These are phyloP conservation scores for Candida nitratophila DNA, from an alignment of 805 yeast genomes.

Conservation along the genomic window DNA sequence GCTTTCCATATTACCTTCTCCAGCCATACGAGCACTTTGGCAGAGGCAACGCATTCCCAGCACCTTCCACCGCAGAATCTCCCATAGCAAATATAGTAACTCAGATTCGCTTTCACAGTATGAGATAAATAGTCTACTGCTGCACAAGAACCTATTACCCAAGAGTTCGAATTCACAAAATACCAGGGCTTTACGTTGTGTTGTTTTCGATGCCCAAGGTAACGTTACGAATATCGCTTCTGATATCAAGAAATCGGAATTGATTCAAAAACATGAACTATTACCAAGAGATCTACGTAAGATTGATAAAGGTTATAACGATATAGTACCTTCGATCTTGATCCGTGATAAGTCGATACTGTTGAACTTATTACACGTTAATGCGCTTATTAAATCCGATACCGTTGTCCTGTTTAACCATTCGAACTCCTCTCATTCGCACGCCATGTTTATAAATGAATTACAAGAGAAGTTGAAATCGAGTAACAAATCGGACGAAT, in stretches of 20 bases:
- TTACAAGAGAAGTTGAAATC: conserved; percentile 31
- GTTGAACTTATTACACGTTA: conserved; percentile 40
- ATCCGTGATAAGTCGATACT: conserved; percentile 40
- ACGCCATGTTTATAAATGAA: conserved; percentile 35
- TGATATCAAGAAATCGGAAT: conserved; percentile 34
- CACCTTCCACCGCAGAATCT: not conserved
- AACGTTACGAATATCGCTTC: conserved; percentile 36
- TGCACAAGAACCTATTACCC: conserved; percentile 20
- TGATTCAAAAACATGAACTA: conserved; percentile 38
- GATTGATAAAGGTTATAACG: conserved; percentile 38
- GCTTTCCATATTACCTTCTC: too few relatives aligned
- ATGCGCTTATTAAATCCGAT: conserved; percentile 47
- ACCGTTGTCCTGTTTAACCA: conserved; percentile 42
- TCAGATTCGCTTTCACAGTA: not conserved
- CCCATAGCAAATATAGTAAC: not conserved
- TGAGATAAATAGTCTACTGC: conserved; percentile 7
- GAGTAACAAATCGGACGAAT: conserved; percentile 24
- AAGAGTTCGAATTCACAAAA: conserved; percentile 7
- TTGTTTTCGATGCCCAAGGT: conserved; percentile 42
- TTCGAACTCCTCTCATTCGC: conserved; percentile 38
- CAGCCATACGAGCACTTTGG: too few relatives aligned
- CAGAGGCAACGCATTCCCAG: too few relatives aligned
- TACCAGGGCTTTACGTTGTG: conserved; percentile 29
- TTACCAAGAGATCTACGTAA: conserved; percentile 49
- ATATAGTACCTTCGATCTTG: conserved; percentile 51